Conservation (phyloP, 495 filamentous ascomycete genomes). For the Acidomyces sp. region DNA sequence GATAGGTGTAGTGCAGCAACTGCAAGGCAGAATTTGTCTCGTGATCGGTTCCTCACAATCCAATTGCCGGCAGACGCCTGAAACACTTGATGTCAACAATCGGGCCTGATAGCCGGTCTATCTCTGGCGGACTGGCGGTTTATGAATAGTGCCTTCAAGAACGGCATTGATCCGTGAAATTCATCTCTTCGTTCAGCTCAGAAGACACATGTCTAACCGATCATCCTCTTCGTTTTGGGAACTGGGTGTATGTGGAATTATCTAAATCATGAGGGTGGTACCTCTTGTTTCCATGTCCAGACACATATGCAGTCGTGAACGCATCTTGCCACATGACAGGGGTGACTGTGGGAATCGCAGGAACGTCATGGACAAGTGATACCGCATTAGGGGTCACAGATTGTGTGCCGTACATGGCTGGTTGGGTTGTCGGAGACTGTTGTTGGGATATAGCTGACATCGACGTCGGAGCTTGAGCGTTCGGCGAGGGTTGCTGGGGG, state of each 20-base stretch:
- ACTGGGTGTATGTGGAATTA: conserved; percentile 1
- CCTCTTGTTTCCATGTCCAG: conserved; percentile 17
- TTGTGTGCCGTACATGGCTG: neutral
- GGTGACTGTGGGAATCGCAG: conserved; percentile 54
- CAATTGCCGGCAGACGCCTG: too few relatives aligned
- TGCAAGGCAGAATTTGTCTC: too few relatives aligned
- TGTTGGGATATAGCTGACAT: conserved; percentile 5
- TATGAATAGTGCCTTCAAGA: too few relatives aligned
- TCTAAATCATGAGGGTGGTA: conserved; percentile 7
- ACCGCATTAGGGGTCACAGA: conserved; percentile 17
- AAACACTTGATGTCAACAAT: too few relatives aligned
- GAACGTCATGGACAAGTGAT: conserved; percentile 28
- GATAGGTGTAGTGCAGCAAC: too few relatives aligned
- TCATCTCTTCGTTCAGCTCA: too few relatives aligned
- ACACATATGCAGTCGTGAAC: conserved; percentile 45
- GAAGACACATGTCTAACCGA: too few relatives aligned
- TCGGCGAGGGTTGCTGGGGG: conserved; percentile 28
- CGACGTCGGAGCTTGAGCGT: conserved; percentile 7
- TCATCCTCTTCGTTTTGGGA: conserved; percentile 14
- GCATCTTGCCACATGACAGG: conserved; percentile 95
- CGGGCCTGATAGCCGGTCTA: too few relatives aligned
- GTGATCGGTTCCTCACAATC: too few relatives aligned
- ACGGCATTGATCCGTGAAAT: too few relatives aligned
- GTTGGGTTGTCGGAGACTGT: conserved; percentile 3
- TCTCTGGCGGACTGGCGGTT: too few relatives aligned